A percentile compares a stretch with the other conserved stretches of the same genome.
Conservation (phyloP, 139 green algal genomes). For the Chlorella sp. region DNA sequence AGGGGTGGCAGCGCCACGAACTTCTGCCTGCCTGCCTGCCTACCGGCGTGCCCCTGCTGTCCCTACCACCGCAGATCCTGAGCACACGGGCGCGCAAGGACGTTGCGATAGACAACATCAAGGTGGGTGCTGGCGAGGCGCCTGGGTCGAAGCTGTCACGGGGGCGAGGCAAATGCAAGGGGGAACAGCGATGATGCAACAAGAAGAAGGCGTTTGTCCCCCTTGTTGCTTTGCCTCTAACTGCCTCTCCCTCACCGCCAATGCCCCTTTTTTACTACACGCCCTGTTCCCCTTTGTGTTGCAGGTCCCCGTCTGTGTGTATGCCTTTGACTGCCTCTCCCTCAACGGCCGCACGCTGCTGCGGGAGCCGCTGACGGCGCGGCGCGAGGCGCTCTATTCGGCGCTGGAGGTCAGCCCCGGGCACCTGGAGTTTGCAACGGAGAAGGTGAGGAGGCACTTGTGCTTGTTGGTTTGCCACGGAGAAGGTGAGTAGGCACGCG, state of each 20-base stretch:
- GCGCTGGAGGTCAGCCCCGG: constrained; percentile 72
- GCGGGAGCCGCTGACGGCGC: constrained; percentile 72
- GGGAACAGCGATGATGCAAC: neutral
- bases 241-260: neutral
- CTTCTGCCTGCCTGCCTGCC: neutral
- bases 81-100: constrained; percentile 92
- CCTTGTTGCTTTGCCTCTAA: too few relatives aligned
- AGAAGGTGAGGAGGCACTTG: constrained; percentile 60
- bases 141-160: neutral
- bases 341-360: constrained; percentile 91
- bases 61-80: constrained; percentile 72
- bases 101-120: constrained; percentile 89
- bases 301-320: constrained; percentile 78
- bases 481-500: too few relatives aligned
- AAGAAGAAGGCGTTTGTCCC: neutral
- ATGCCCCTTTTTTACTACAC: neutral
- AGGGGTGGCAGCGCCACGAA: too few relatives aligned
- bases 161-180: neutral
- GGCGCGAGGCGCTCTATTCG: constrained; percentile 79
- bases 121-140: constrained; percentile 60
- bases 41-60: neutral
- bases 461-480: too few relatives aligned
- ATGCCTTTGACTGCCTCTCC: constrained; percentile 98
- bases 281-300: neutral
- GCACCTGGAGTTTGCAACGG: constrained; percentile 83